Evolutionary conservation across 305 asterid genomes (phyloP).

Genomic region (Fraxinus dipetala): DNA sequence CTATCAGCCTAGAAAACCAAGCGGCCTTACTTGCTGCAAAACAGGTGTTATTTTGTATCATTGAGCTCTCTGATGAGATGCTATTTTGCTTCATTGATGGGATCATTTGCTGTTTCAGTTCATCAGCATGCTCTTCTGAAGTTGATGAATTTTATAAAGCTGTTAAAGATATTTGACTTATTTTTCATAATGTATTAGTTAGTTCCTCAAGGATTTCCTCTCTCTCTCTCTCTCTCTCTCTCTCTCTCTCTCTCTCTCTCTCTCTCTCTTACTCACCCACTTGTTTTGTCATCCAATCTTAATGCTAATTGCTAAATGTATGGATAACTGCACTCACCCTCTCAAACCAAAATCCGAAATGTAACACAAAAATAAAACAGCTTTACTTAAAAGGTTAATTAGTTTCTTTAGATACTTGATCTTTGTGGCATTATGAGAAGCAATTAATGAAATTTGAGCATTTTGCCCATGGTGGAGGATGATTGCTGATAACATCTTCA

Average conservation of each 20-base stretch:
- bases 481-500: not conserved
- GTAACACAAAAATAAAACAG: not conserved
- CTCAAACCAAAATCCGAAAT: not conserved
- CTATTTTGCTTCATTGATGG: not conserved
- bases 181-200: not conserved
- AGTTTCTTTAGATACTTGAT: not conserved
- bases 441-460: not conserved
- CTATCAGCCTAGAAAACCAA: conserved; percentile 72
- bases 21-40: conserved; percentile 74
- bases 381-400: not conserved
- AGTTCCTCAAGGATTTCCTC: not conserved
- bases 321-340: not conserved
- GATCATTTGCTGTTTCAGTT: conserved; percentile 5
- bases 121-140: not conserved
- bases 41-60: conserved; percentile 47
- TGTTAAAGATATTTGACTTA: not conserved
- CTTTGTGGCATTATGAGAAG: not conserved
- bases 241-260: not conserved
- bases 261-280: not conserved
- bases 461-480: not conserved
- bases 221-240: not conserved
- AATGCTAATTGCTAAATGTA: not conserved
- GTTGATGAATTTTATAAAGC: not conserved
- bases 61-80: not conserved
- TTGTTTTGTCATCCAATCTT: not conserved